phyloP scores from a whole-genome alignment of 2,329 filamentous ascomycete species.

The Cylindrodendrum hubeiense region DNA sequence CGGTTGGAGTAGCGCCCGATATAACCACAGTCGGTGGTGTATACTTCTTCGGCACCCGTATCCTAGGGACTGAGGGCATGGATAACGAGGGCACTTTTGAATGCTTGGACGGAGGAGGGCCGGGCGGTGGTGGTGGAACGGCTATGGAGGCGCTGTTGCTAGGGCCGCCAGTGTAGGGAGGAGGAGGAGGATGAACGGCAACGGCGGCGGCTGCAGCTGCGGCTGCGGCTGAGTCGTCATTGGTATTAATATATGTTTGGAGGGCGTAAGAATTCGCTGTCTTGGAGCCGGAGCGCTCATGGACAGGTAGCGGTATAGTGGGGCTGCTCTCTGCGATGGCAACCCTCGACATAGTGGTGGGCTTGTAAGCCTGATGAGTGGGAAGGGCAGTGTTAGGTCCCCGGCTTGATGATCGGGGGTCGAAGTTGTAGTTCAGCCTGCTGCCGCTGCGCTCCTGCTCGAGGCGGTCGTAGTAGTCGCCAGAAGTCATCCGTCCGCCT shows the following conservation, averaged over 20 bases:
- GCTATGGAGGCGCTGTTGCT: background rate
- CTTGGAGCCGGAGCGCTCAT: conserved; percentile 11
- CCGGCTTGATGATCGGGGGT: conserved; percentile 39
- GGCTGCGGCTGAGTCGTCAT: background rate
- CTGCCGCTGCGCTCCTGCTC: conserved; percentile 44
- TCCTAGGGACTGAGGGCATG: conserved; percentile 53
- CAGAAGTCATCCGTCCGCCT: conserved; percentile 45
- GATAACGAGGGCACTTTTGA: conserved; percentile 50
- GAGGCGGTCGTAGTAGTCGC: conserved; percentile 56
- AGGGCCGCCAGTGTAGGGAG: background rate
- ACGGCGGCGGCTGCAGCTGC: background rate
- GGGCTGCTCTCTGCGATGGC: conserved; percentile 19
- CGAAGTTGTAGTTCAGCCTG: conserved; percentile 43
- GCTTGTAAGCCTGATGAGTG: conserved; percentile 63
- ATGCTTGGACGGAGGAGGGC: conserved; percentile 38
- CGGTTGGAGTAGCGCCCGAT: conserved; percentile 44
- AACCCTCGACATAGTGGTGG: conserved; percentile 42
- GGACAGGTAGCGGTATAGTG: conserved; percentile 14
- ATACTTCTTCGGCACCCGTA: conserved; percentile 57
- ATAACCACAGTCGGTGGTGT: conserved; percentile 52
- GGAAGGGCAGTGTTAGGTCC: conserved; percentile 53
- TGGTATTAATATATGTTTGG: conserved; percentile 5
- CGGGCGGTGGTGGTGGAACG: conserved; percentile 45
- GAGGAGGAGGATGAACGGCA: background rate
- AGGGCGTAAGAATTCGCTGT: conserved; percentile 10